phyloP scores from a whole-genome alignment of 176 grass and related monocot genomes.

The Coix lacrymajobi region DNA sequence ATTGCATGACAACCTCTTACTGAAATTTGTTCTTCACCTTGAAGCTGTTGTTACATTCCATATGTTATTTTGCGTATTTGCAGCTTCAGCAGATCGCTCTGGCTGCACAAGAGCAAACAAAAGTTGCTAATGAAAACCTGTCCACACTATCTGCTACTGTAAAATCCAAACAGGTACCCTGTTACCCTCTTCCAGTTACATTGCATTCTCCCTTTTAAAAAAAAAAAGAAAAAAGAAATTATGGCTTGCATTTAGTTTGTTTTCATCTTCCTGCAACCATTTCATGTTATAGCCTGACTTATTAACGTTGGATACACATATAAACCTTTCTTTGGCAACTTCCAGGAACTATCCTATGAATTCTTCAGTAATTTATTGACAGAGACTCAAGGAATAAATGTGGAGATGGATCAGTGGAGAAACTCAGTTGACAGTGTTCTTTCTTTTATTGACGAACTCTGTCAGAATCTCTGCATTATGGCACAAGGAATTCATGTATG shows the following conservation, averaged over 20 bases:
- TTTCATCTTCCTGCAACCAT: slow-evolving; percentile 17
- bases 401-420: slow-evolving; percentile 53
- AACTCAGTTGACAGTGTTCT: slow-evolving; percentile 46
- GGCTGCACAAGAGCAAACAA: slow-evolving; percentile 52
- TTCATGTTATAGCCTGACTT: slow-evolving; percentile 12
- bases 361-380: slow-evolving; percentile 19
- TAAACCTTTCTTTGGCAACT: slow-evolving; percentile 31
- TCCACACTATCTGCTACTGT: slow-evolving; percentile 15
- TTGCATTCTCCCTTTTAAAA: not conserved
- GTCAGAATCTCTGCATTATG: slow-evolving; percentile 39
- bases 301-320: slow-evolving; percentile 2
- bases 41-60: not conserved
- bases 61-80: slow-evolving; percentile 28
- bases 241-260: slow-evolving; percentile 2
- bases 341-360: slow-evolving; percentile 45
- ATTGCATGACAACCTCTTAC: not conserved
- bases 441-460: slow-evolving; percentile 62
- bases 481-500: slow-evolving; percentile 44
- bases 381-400: slow-evolving; percentile 43
- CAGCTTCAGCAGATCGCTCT: slow-evolving; percentile 62
- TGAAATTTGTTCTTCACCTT: not conserved
- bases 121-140: slow-evolving; percentile 50
- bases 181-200: slow-evolving; percentile 16
- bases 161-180: slow-evolving; percentile 45
- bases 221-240: not conserved